Evolutionary conservation across 2,329 filamentous ascomycete species (phyloP), one percentile per base, ranked within the genome.

Genomic region (Alternaria burnsii): DNA sequence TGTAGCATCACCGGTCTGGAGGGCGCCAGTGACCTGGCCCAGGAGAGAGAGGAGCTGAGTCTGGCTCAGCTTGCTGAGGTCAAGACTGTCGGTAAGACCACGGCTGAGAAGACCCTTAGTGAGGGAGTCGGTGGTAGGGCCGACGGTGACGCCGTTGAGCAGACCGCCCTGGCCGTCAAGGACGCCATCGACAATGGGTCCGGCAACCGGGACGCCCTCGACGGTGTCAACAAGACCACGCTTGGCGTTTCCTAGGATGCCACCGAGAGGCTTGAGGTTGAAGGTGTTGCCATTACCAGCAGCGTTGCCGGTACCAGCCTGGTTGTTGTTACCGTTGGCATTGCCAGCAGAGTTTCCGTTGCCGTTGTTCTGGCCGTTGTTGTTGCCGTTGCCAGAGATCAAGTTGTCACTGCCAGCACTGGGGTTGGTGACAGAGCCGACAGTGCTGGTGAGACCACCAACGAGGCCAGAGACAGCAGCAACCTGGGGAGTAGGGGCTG

Each of bases 401-500:
- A 41, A 20, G 58, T 66, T 66, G 11, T 51, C 38, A 26, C 30
- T 46, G 36, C 61, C 58, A 8, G 50, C 55, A 7, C 20, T n/a
- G 12, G 63, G 59, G 50, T 58, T 57, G 42, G 63, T 64, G 32
- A 64, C 34, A 6, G 66, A 63, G 18, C 59, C 61, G 14, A 65
- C 22, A 43, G 63, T 52, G 51, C 52, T 63, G 24, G 32, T 52
- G 6, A 44, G 32, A 22, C 41, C 36, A 50, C 30, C 46, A 50
- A 50, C 20, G 22, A 38, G 20, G 14, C 22, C 22, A 16, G 32
- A n/a, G 46, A 50, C 20, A 24, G 20, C 46, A 38, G 46, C 46
- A 22, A 63, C 24, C 40, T 66, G 59, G 10, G 65, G 65, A 24
- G 58, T 61, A 26, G 68, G 68, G 3, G 68, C 68, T 14, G 65